Evolutionary conservation across 257 asterid species (phyloP), one percentile per base, ranked within the genome.

Genomic region (Coffea eugenioides): DNA sequence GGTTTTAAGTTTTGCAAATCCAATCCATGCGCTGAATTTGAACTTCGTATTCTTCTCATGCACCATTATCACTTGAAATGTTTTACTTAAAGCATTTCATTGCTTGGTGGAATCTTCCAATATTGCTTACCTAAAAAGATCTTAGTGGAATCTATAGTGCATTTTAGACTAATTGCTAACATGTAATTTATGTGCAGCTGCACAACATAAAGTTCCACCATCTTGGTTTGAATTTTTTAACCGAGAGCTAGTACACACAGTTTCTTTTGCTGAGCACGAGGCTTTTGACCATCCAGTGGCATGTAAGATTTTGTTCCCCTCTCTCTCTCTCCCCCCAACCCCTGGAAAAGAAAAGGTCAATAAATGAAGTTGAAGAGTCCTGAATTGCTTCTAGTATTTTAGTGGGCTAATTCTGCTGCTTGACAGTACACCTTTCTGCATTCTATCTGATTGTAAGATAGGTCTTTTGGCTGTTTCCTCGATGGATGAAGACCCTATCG

Each of bases 231-330:
- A 85, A n/a, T 85, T 79, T 82, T 96, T 94, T 82, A 96, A 94
- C 88, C 86, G 90, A 84, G 98, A 96, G 94, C 93, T 94, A 69
- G 86, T 91, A 65, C 92, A 83, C 34, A 82, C 91, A 5, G 98
- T 85, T 81, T 89, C 99, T 73, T 96, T 96, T 87, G 89, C 99
- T 36, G 98, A 94, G 83, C 98, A 96, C 82, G 99, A 96, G 88
- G 88, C 97, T 82, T 94, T 96, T 89, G 98, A 96, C 80, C 98
- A 94, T 90, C 99, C 99, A 23, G 99, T 96, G 86, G 96, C 99
- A 67, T 96, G 99, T 96, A 91, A 86, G 97, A 39, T 43, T 68
- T 59, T 73, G 25, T 72, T 41, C 73, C 80, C 9, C 74, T 9
- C 10, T 39, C 36, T 65, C 10, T 74, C 61, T 18, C 70, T 64